Percentiles rank a stretch among this genome's conserved stretches.
Conservation (phyloP, 768 basidiomycete genomes). For the Leucocoprinus birnbaumii region DNA sequence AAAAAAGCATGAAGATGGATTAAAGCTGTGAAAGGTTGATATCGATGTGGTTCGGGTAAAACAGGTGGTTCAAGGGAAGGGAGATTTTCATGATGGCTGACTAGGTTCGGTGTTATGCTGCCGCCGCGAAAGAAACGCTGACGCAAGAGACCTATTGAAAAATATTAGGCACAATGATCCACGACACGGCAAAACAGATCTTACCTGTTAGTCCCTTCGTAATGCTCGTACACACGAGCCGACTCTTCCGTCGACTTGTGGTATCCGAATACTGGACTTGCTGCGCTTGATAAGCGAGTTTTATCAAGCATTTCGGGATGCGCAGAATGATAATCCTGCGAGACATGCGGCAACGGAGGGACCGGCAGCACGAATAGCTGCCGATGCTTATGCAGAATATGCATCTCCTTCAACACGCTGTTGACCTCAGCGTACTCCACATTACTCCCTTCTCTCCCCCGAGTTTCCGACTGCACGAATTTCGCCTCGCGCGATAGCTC, state of each 20-base stretch:
- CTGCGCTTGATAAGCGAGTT: not conserved
- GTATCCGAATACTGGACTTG: too few species aligned
- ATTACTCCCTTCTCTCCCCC: not conserved
- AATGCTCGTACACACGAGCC: constrained; percentile 49
- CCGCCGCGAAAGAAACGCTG: constrained; percentile 62
- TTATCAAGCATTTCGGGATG: constrained; percentile 8
- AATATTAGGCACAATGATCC: constrained; percentile 11
- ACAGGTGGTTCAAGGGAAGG: constrained; percentile 1
- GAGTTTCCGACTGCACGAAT: not conserved
- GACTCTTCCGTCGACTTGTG: constrained; percentile 32
- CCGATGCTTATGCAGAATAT: constrained; percentile 65
- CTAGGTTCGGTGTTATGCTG: constrained; percentile 34
- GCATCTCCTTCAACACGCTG: constrained; percentile 65
- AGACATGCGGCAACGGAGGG: not conserved
- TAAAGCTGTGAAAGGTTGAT: not conserved
- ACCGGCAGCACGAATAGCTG: constrained; percentile 36
- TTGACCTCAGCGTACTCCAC: constrained; percentile 61
- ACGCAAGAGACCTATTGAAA: constrained; percentile 52
- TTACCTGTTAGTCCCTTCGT: constrained; percentile 64
- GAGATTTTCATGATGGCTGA: constrained; percentile 5
- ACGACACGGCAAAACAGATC: constrained; percentile 2
- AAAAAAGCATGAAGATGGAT: constrained; percentile 3
- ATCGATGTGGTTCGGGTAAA: not conserved
- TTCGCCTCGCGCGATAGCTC: constrained; percentile 20
- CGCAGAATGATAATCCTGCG: not conserved